A percentile compares a stretch with the other conserved stretches of the same genome.
phyloP scores from a whole-genome alignment of 2,329 filamentous ascomycete species.

The Talaromyces sp. region DNA sequence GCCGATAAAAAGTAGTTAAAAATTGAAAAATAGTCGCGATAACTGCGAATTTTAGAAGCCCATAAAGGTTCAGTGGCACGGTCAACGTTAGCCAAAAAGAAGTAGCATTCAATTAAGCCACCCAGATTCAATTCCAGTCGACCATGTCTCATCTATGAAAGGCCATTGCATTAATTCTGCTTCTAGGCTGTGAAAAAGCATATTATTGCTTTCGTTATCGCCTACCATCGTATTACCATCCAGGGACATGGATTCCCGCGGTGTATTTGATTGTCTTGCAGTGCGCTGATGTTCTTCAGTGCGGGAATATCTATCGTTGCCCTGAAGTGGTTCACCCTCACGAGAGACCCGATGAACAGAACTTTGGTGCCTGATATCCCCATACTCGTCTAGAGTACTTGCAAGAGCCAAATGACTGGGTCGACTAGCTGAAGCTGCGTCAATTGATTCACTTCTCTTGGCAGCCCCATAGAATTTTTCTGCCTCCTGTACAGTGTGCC shows the following conservation, averaged over 20 bases:
- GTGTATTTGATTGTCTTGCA: background rate
- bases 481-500: slow-evolving; percentile 32
- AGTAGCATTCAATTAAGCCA: slow-evolving; percentile 26
- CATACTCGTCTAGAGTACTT: slow-evolving; percentile 33
- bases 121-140: slow-evolving; percentile 28
- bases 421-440: slow-evolving; percentile 13
- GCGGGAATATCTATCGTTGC: background rate
- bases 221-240: background rate
- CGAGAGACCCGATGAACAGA: slow-evolving; percentile 11
- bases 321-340: background rate
- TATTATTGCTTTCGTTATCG: slow-evolving; percentile 7
- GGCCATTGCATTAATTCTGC: slow-evolving; percentile 35
- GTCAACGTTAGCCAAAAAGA: background rate
- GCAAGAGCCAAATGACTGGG: slow-evolving; percentile 27
- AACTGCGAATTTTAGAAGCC: background rate
- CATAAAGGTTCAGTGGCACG: background rate
- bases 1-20: background rate
- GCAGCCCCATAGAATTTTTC: slow-evolving; percentile 31
- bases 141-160: slow-evolving; percentile 34
- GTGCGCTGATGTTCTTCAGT: background rate
- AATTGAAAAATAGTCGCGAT: background rate
- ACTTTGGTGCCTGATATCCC: slow-evolving; percentile 29
- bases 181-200: slow-evolving; percentile 24
- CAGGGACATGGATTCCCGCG: background rate
- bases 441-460: slow-evolving; percentile 21